phyloP scores from a whole-genome alignment of 2,329 filamentous ascomycete species.

The Hawksworthiomyces lignivorus region DNA sequence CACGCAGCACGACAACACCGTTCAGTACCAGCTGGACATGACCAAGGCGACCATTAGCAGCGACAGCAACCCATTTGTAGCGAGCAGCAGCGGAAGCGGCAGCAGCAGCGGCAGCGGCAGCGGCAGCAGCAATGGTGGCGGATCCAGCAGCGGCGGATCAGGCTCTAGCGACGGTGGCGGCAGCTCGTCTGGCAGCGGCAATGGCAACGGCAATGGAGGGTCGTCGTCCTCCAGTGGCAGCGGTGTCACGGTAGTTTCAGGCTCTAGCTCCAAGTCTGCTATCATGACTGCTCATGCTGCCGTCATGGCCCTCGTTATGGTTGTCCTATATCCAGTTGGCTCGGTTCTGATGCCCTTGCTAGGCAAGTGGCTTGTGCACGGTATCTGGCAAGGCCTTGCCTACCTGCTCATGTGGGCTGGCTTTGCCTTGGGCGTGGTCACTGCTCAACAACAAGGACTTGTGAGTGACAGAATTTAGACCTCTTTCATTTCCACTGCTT shows the following conservation, averaged over 20 bases:
- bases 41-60: slow-evolving; percentile 35
- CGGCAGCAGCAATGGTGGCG: slow-evolving; percentile 10
- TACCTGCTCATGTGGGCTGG: slow-evolving; percentile 53
- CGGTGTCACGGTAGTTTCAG: slow-evolving; percentile 17
- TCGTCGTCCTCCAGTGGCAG: neutral
- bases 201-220: neutral
- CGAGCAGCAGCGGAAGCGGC: slow-evolving; percentile 6
- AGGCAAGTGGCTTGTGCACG: slow-evolving; percentile 51
- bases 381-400: slow-evolving; percentile 43
- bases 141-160: slow-evolving; percentile 5
- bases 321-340: slow-evolving; percentile 52
- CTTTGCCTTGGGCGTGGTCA: slow-evolving; percentile 48
- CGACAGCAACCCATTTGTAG: slow-evolving; percentile 46
- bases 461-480: slow-evolving; percentile 31
- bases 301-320: slow-evolving; percentile 53
- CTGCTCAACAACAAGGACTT: slow-evolving; percentile 30
- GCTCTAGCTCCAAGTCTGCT: slow-evolving; percentile 4
- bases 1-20: slow-evolving; percentile 36
- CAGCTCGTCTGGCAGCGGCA: no score
- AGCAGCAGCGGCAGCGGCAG: slow-evolving; percentile 9
- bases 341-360: slow-evolving; percentile 53
- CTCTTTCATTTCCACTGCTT: neutral
- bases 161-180: no score
- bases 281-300: slow-evolving; percentile 44
- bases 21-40: slow-evolving; percentile 41